Conservation (phyloP, 2,329 filamentous ascomycete species). For the Fusarium xylarioides region DNA sequence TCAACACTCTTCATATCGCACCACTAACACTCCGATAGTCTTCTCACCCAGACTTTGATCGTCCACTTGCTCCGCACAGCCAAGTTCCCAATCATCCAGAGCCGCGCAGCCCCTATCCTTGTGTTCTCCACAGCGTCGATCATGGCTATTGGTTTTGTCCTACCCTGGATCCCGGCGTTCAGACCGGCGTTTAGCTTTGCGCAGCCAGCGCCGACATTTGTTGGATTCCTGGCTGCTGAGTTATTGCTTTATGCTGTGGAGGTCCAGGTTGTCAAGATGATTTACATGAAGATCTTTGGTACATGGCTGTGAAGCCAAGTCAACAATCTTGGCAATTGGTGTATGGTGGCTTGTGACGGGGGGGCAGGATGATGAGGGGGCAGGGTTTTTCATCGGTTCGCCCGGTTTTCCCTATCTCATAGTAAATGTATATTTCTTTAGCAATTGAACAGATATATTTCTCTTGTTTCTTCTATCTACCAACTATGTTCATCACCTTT, state of each 20-base stretch:
- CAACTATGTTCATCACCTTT: neutral
- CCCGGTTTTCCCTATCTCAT: neutral
- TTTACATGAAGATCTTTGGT: neutral
- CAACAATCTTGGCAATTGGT: too few relatives aligned
- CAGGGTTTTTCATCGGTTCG: neutral
- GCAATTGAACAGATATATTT: neutral
- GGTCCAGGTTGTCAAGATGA: neutral
- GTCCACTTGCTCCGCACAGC: neutral
- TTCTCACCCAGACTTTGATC: neutral
- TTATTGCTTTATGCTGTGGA: neutral
- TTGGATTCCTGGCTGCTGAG: neutral
- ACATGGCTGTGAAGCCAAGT: neutral
- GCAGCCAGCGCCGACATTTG: neutral
- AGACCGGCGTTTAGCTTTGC: neutral
- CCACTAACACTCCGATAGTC: neutral
- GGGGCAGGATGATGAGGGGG: neutral
- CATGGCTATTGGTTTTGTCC: neutral
- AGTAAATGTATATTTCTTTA: neutral
- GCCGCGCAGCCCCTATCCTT: neutral
- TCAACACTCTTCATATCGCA: accelerated
- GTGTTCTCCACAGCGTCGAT: neutral
- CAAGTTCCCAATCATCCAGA: accelerated
- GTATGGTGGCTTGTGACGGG: neutral
- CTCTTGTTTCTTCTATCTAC: too few relatives aligned
- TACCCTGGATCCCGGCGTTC: neutral